These are phyloP conservation scores for Lachnellula cervina DNA, from an alignment of 2,329 filamentous ascomycete species.

Conservation along the genomic window DNA sequence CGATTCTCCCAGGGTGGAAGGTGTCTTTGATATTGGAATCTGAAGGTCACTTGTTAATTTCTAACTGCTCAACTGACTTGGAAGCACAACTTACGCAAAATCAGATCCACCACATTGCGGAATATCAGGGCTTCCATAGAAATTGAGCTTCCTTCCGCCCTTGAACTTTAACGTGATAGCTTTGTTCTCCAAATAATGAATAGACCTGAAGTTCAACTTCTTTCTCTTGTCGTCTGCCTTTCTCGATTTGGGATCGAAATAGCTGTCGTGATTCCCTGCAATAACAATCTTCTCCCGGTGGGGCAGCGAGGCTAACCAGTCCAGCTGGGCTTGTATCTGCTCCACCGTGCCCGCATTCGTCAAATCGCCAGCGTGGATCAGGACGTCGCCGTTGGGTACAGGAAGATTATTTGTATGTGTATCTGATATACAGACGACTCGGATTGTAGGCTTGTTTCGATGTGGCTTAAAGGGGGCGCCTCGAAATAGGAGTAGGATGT, in stretches of 20 bases:
- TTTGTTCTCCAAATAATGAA: conserved; percentile 73
- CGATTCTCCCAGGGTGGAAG: conserved; percentile 57
- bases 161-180: conserved; percentile 59
- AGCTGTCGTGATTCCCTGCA: conserved; percentile 85
- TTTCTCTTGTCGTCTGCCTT: conserved; percentile 49
- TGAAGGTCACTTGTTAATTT: conserved; percentile 9
- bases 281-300: conserved; percentile 79
- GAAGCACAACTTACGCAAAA: conserved; percentile 47
- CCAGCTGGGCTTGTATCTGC: conserved; percentile 75
- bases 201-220: conserved; percentile 57
- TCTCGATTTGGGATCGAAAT: conserved; percentile 66
- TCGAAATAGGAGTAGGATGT: conserved; percentile 61
- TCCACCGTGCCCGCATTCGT: conserved; percentile 65
- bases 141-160: conserved; percentile 53
- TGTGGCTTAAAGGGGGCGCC: conserved; percentile 58
- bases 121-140: conserved; percentile 81
- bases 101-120: conserved; percentile 67
- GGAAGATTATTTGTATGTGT: conserved; percentile 65
- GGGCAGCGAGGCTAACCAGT: conserved; percentile 73
- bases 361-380: conserved; percentile 88
- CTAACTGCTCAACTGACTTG: no score
- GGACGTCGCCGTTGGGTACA: conserved; percentile 74
- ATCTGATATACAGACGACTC: conserved; percentile 84
- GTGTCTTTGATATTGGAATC: conserved; percentile 56
- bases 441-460: conserved; percentile 52